Evolutionary conservation across 108 stramenopile genomes (phyloP).

Genomic region (Aurantiochytrium sp.): DNA sequence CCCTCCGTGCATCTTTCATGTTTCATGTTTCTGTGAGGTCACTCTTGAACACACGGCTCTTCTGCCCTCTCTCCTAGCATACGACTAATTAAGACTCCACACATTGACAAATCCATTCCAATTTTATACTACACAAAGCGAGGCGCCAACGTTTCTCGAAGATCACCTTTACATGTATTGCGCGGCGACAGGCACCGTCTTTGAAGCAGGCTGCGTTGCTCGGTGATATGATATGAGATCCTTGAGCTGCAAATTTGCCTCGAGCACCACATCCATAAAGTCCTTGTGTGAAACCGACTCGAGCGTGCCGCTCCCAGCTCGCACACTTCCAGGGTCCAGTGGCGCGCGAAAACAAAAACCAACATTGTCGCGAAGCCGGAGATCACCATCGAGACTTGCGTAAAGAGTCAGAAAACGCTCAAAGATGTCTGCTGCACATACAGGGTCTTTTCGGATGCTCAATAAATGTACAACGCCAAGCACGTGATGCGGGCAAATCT

Average conservation of each 20-base stretch:
- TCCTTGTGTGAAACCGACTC: not conserved
- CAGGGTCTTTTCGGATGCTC: not conserved
- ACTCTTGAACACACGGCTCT: no score
- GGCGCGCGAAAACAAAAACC: not conserved
- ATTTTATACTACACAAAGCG: no score
- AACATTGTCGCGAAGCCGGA: not conserved
- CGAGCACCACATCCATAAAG: slow-evolving; percentile 8
- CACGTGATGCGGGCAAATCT: slow-evolving; percentile 9
- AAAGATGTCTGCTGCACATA: not conserved
- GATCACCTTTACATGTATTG: no score
- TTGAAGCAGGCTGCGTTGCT: not conserved
- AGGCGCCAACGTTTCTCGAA: no score
- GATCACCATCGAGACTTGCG: not conserved
- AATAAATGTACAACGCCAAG: not conserved
- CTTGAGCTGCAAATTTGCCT: not conserved
- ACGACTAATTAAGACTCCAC: no score
- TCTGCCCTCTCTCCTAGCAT: no score
- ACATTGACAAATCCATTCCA: no score
- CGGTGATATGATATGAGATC: not conserved
- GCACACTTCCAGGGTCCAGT: not conserved
- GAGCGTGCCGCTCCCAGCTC: not conserved
- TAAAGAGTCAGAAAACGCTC: not conserved
- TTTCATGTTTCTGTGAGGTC: no score
- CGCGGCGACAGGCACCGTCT: no score
- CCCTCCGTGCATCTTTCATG: no score